Percentiles rank a stretch among this genome's conserved stretches.
Evolutionary conservation across 495 filamentous ascomycete species (phyloP).

Genomic region (Podospora sp.): DNA sequence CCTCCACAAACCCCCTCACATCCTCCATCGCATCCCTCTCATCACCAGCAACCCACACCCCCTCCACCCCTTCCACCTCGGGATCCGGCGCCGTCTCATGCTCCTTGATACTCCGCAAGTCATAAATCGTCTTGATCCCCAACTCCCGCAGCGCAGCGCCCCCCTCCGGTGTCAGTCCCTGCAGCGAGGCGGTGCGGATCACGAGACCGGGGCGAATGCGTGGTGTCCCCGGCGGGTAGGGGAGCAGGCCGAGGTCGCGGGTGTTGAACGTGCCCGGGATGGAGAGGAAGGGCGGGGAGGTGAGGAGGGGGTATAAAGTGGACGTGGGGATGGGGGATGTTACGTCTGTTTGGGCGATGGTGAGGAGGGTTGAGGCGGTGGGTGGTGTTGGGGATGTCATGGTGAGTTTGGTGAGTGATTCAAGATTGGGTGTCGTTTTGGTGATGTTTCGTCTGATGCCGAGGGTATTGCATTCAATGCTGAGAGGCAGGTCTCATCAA

Average conservation of each 20-base stretch:
- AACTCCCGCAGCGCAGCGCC: constrained; percentile 44
- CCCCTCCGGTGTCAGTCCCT: constrained; percentile 33
- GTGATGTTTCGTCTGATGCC: too few species aligned
- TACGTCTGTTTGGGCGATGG: constrained; percentile 44
- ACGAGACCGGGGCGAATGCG: constrained; percentile 46
- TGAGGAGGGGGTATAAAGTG: constrained; percentile 36
- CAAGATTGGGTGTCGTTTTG: neutral
- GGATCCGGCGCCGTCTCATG: constrained; percentile 39
- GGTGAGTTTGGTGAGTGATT: neutral
- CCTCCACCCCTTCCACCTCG: constrained; percentile 43
- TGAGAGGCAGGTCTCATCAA: too few species aligned
- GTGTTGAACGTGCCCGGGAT: constrained; percentile 46
- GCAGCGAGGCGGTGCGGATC: constrained; percentile 54
- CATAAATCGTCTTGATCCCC: constrained; percentile 46
- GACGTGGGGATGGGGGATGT: constrained; percentile 32
- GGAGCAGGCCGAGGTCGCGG: constrained; percentile 33
- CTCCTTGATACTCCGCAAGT: constrained; percentile 47
- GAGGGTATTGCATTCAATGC: too few species aligned
- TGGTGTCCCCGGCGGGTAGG: constrained; percentile 14
- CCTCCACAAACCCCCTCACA: constrained; percentile 41
- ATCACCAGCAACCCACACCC: constrained; percentile 38
- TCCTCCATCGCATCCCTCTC: constrained; percentile 38
- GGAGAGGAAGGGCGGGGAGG: constrained; percentile 55
- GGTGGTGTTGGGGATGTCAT: neutral
- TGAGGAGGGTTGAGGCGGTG: constrained; percentile 27